Percentiles rank a stretch among this genome's conserved stretches.
Conservation (phyloP, 208 protist species). For the Leishmania tropica region DNA sequence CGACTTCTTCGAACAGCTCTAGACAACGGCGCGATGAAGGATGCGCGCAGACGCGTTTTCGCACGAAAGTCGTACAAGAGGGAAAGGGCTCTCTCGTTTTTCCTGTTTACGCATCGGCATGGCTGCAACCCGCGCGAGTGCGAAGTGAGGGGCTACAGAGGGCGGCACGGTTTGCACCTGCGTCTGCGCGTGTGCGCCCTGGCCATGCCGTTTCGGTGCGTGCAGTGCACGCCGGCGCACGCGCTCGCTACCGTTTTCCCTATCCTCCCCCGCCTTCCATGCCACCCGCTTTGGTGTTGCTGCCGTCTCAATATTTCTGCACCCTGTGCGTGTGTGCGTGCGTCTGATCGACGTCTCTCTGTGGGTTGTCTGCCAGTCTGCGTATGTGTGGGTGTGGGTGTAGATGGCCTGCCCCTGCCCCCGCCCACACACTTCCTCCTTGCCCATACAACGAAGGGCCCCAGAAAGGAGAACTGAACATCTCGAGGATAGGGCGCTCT, state of each 20-base stretch:
- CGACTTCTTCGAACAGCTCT: constrained; percentile 93
- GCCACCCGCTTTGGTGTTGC: not conserved
- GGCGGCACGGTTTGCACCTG: not conserved
- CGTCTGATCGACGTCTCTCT: not conserved
- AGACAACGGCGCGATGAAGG: constrained; percentile 18
- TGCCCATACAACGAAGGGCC: not conserved
- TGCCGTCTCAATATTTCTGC: not conserved
- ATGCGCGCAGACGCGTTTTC: not conserved
- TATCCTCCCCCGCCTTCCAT: not conserved
- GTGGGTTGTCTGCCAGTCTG: not conserved
- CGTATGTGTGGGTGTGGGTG: not conserved
- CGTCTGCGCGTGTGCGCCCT: too few species aligned
- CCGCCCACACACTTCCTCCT: not conserved
- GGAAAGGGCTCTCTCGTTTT: not conserved
- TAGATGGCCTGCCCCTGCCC: not conserved
- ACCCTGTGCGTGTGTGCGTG: not conserved
- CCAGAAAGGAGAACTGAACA: not conserved
- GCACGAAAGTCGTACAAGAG: not conserved
- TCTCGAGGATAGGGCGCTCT: not conserved
- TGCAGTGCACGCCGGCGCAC: not conserved
- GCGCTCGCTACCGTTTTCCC: not conserved
- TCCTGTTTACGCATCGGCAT: not conserved
- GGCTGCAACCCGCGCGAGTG: not conserved
- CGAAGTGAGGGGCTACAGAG: not conserved
- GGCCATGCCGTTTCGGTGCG: not conserved